phyloP scores from a whole-genome alignment of 2,329 filamentous ascomycete genomes.

The Venturiaceae sp. region DNA sequence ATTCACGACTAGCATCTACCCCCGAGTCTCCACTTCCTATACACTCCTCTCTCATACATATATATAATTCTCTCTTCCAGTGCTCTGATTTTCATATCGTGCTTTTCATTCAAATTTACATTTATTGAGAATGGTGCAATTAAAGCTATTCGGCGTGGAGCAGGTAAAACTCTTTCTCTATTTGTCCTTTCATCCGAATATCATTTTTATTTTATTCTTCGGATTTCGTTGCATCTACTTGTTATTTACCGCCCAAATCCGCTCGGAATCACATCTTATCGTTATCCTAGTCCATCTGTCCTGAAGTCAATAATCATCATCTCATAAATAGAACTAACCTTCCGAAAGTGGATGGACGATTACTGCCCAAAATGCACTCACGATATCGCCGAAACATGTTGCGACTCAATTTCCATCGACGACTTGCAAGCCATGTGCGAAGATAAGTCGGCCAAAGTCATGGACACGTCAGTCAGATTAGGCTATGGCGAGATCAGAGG shows the following conservation, averaged over 20 bases:
- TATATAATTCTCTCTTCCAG: too few species aligned
- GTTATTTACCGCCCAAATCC: too few species aligned
- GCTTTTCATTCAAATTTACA: not conserved
- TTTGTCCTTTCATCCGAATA: not conserved
- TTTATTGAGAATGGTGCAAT: slow-evolving; percentile 1
- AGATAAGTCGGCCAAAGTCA: slow-evolving; percentile 39
- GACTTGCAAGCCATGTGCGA: slow-evolving; percentile 53
- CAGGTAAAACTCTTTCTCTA: slow-evolving; percentile 34
- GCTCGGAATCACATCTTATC: not conserved
- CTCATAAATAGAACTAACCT: not conserved
- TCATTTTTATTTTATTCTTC: too few species aligned
- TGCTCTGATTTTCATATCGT: not conserved
- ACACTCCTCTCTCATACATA: not conserved
- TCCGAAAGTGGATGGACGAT: slow-evolving; percentile 44
- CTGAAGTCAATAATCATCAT: not conserved
- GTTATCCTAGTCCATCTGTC: not conserved
- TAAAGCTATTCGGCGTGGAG: slow-evolving; percentile 56
- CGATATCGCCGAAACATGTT: slow-evolving; percentile 75
- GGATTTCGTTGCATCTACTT: too few species aligned
- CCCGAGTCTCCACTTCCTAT: not conserved
- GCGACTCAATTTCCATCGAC: slow-evolving; percentile 62
- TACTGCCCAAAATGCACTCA: slow-evolving; percentile 43
- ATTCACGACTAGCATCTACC: not conserved
- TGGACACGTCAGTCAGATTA: slow-evolving; percentile 47
- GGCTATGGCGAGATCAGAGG: slow-evolving; percentile 68